Base-by-base conservation (phyloP, 441 rosid genomes). In the Corymbia citriodora region DNA sequence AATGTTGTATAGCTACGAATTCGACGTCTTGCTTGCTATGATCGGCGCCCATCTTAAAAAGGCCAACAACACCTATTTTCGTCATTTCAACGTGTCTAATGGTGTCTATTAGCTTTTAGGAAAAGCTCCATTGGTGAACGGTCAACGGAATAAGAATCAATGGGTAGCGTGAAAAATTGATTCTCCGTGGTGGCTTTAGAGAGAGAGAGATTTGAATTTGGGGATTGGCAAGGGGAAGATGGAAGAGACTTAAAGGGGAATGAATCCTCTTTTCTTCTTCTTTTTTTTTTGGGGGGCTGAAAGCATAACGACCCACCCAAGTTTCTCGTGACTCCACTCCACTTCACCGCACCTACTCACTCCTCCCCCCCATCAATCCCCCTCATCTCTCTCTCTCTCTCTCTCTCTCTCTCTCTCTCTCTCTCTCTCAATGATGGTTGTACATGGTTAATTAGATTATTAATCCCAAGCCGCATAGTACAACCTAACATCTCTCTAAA, bases 241-340 rank as follows among this genome's bases (percentile, higher is more conserved):
- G 88, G 85, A 92, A 59, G 90, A 91, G 57, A 87, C 53, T 79
- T 79, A 45, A 45, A 79, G 52, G 52, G 52, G 85, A 45, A 79
- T 7, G 45, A 79, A 29, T 31, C 79, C 16, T 68, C 79, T 13
- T 23, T 25, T 45, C 65, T 13, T 10, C 11, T 23, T 23, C 6
- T 13, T 2, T 27, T 11, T 61, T 11, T 11, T 53, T 13, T 0
- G 54, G 57, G 57, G 10, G 52, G 15, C 49, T 45, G 31, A 45
- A 79, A 79, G 85, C 85, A 45, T 12, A 79, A 8, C 85, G 52
- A 45, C 85, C 85, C 49, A 23, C 52, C 92, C 94, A 92, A 90
- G 94, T 88, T 90, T 91, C 95, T 89, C 94, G 94, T 94, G 95
- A 94, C 16, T n/a, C 48, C 83, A 72, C 81, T 89, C 13, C 87